A percentile compares a stretch with the other conserved stretches of the same genome.
Conservation (phyloP, 176 grass and related monocot genomes). For the Thalia dealbata region DNA sequence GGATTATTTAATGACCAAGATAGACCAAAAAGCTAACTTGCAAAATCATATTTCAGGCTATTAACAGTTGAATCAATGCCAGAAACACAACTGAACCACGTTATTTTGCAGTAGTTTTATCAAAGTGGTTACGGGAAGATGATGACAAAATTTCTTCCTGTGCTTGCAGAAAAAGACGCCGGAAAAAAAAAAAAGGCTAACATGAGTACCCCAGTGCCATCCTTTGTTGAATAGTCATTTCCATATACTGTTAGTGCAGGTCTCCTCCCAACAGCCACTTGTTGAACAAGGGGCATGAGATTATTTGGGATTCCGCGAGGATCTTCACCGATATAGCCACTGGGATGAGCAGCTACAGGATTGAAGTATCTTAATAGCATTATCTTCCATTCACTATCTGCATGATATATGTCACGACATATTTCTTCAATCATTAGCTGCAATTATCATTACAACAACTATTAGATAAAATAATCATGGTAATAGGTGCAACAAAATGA, state of each 20-base stretch:
- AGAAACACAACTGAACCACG: not conserved
- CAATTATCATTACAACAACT: conserved; percentile 22
- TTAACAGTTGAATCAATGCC: not conserved
- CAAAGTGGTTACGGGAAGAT: not conserved
- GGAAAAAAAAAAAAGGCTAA: not conserved
- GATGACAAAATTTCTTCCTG: not conserved
- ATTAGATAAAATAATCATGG: conserved; percentile 24
- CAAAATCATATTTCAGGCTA: no score
- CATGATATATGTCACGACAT: conserved; percentile 59
- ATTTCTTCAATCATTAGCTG: conserved; percentile 94
- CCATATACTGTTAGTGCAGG: conserved; percentile 76
- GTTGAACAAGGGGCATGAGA: conserved; percentile 95
- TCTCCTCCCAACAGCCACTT: conserved; percentile 95
- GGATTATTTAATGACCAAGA: no score
- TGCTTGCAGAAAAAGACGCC: not conserved
- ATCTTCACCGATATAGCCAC: conserved; percentile 88
- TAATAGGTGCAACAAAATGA: not conserved
- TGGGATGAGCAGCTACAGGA: conserved; percentile 87
- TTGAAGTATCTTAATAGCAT: conserved; percentile 97
- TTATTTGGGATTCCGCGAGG: conserved; percentile 89
- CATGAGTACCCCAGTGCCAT: conserved; percentile 76
- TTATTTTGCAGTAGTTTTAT: not conserved
- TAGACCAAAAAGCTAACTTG: no score
- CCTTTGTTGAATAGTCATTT: conserved; percentile 80
- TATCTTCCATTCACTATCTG: conserved; percentile 82